Conservation (phyloP, 371 early-diverging fungal genomes). For the Saksenaea oblongispora region DNA sequence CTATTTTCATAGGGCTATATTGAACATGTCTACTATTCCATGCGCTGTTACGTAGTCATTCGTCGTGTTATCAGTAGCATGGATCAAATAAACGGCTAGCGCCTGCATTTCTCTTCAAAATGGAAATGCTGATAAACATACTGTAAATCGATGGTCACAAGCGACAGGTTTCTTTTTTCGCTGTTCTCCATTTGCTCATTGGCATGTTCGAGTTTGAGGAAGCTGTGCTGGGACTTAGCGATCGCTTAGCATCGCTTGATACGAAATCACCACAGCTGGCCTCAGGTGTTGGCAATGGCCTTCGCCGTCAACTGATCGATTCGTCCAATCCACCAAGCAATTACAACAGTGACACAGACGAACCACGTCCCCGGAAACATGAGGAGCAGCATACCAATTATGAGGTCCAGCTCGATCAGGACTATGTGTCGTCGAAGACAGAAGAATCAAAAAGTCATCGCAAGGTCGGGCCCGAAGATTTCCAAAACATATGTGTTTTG, state of each 20-base stretch:
- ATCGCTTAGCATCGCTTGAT: background rate
- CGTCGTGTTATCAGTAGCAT: no score
- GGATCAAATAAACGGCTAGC: no score
- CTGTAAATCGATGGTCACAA: no score
- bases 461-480: slow-evolving; percentile 86
- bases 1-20: no score
- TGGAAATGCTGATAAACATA: no score
- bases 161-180: background rate
- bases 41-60: no score
- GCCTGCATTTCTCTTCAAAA: no score
- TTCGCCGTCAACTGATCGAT: slow-evolving; percentile 23
- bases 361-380: slow-evolving; percentile 32
- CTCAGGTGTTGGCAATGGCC: slow-evolving; percentile 26
- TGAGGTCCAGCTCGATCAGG: slow-evolving; percentile 8
- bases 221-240: slow-evolving; percentile 14
- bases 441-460: slow-evolving; percentile 10
- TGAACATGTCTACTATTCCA: no score
- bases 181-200: background rate
- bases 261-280: slow-evolving; percentile 17
- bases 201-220: slow-evolving; percentile 22
- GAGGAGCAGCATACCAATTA: slow-evolving; percentile 15
- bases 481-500: slow-evolving; percentile 87
- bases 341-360: slow-evolving; percentile 47
- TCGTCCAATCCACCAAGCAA: slow-evolving; percentile 38
- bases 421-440: slow-evolving; percentile 12